Conservation (phyloP, 371 early-diverging fungal genomes). For the Mucor saturninus region DNA sequence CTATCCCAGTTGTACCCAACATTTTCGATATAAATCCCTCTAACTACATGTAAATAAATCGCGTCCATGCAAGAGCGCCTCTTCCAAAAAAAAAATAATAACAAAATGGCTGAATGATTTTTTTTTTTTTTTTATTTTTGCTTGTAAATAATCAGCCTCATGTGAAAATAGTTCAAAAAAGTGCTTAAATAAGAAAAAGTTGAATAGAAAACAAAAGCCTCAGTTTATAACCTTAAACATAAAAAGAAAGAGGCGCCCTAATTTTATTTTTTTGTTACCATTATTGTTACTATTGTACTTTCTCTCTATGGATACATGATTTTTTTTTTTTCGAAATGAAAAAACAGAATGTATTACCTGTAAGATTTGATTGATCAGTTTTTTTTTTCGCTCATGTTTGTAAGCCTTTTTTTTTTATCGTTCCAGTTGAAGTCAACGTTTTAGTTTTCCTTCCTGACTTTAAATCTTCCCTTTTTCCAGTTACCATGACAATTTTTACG, state of each 20-base stretch:
- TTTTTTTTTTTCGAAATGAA: neutral
- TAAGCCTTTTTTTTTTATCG: no score
- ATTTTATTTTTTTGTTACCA: neutral
- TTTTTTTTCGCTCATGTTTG: no score
- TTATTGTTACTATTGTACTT: constrained; percentile 1
- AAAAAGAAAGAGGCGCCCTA: constrained; percentile 6
- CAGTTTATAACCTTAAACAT: constrained; percentile 14
- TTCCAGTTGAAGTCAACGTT: no score
- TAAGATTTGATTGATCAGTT: no score
- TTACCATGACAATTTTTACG: no score
- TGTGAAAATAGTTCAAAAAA: constrained; percentile 12
- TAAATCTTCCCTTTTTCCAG: no score
- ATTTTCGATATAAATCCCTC: neutral
- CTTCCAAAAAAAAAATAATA: constrained; percentile 1
- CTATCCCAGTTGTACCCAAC: no score
- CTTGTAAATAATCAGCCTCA: constrained; percentile 17
- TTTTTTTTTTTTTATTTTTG: neutral
- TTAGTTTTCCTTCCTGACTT: no score
- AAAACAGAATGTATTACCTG: neutral
- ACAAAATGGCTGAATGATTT: constrained; percentile 12
- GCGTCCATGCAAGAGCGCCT: neutral
- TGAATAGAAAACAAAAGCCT: constrained; percentile 13
- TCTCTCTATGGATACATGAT: neutral
- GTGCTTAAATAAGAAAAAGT: constrained; percentile 9
- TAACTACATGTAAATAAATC: neutral